A percentile compares a stretch with the other conserved stretches of the same genome.
Conservation (phyloP, 2,329 filamentous ascomycete genomes). For the Albophoma yamanashiensis region DNA sequence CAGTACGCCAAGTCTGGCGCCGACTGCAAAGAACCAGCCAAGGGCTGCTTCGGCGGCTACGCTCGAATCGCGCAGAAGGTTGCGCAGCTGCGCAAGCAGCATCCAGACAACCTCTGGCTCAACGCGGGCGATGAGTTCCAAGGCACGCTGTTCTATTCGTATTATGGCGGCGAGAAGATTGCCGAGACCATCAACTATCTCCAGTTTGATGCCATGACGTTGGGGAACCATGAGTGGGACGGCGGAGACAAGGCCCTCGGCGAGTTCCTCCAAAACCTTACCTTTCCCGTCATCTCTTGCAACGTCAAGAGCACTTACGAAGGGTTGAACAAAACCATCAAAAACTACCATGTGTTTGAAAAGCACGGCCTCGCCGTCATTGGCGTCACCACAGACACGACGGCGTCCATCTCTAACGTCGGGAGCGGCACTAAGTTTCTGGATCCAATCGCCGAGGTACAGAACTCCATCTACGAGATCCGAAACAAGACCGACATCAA, state of each 20-base stretch:
- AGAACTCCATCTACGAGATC: constrained; percentile 52
- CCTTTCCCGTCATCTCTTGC: constrained; percentile 52
- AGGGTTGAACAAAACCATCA: constrained; percentile 50
- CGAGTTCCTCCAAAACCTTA: constrained; percentile 50
- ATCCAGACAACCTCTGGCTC: constrained; percentile 51
- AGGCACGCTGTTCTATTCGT: constrained; percentile 57
- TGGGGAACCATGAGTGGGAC: constrained; percentile 60
- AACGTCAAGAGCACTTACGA: constrained; percentile 52
- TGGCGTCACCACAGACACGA: constrained; percentile 34
- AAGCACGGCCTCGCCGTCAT: constrained; percentile 51
- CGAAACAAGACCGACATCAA: constrained; percentile 50
- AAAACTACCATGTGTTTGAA: constrained; percentile 54
- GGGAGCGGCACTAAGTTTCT: constrained; percentile 47
- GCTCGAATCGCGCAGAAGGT: constrained; percentile 52
- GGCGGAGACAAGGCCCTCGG: constrained; percentile 52
- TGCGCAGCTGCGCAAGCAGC: constrained; percentile 41
- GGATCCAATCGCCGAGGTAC: constrained; percentile 46
- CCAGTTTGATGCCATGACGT: constrained; percentile 57
- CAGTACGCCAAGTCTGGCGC: constrained; percentile 50
- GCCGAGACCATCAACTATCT: constrained; percentile 54
- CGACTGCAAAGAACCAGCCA: constrained; percentile 44
- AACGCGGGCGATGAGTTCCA: constrained; percentile 63
- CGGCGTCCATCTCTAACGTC: constrained; percentile 44
- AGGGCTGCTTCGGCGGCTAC: constrained; percentile 55
- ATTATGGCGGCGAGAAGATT: constrained; percentile 58